Base-by-base conservation (phyloP, 768 basidiomycete genomes). In the Leucogyrophana mollusca region DNA sequence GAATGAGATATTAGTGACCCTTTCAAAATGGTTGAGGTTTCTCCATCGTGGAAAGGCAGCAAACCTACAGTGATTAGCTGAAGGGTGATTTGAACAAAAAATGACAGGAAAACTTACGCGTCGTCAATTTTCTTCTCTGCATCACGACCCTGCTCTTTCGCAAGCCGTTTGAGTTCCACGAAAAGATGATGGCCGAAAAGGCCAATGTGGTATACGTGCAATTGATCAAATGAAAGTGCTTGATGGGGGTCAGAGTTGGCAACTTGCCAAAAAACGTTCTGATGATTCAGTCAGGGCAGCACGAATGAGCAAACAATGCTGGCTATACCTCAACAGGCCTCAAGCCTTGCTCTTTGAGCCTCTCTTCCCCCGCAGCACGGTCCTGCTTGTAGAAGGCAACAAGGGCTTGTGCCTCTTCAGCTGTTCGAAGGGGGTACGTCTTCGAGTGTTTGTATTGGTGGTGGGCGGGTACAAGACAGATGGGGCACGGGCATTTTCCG, bases 261-360 rank as follows among this genome's bases (percentile, higher is more conserved):
- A 8, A 74, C 30, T 0, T 23, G 37, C 71, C 70, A 73, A 48
- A 74, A 73, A 9, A 62, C 64, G 59, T 71, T 74, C 70, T 73
- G 23, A 9, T 17, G 43, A 14, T 16, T 23, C 2, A 36, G 27
- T 30, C 13, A 6, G 27, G 6, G 27, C 6, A 30, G 27, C 27
- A 7, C 13, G 27, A 30, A 7, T 30, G 27, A 30, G 27, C 6
- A 30, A 30, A 30, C 6, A 30, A 30, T 30, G 27, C 7, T 6
- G 13, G 27, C 6, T 30, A 13, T 42, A 62, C 55, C n/a, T 47
- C 27, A 18, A 59, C 24, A 0, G 54, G 50, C 4, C 46, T 42
- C 8, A 65, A 34, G 9, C 66, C 56, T 7, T 52, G 40, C 1
- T 18, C 6, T 32, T 61, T 58, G 3, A 66, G 54, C 1, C 42